A percentile compares a stretch with the other conserved stretches of the same genome.
Conservation (phyloP, 2,329 filamentous ascomycete genomes). For the Alternaria longipes region DNA sequence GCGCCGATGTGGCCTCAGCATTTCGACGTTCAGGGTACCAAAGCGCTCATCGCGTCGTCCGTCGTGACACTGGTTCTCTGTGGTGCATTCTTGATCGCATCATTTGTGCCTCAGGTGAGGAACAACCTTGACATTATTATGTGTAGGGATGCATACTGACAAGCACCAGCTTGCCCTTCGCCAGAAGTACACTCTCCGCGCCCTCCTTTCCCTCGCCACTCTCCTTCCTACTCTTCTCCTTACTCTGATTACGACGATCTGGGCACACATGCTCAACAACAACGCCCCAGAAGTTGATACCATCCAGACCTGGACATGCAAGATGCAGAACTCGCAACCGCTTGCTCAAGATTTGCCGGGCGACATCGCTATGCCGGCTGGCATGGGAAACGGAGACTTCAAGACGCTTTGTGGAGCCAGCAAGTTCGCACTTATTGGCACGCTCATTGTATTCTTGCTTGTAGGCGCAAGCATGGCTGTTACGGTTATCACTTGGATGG, state of each 20-base stretch:
- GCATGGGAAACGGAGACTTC: constrained; percentile 50
- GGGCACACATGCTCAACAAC: constrained; percentile 51
- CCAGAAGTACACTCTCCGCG: constrained; percentile 50
- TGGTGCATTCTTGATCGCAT: constrained; percentile 43
- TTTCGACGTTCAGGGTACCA: constrained; percentile 57
- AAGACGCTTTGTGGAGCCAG: constrained; percentile 53
- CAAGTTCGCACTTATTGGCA: constrained; percentile 57
- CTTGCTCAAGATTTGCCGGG: constrained; percentile 24
- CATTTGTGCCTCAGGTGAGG: constrained; percentile 48
- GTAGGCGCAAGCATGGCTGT: constrained; percentile 46
- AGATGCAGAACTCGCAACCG: constrained; percentile 44
- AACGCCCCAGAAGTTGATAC: constrained; percentile 47
- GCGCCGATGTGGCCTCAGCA: constrained; percentile 59
- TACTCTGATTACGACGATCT: constrained; percentile 53
- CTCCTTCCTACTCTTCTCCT: constrained; percentile 51
- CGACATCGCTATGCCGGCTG: constrained; percentile 35
- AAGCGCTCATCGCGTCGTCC: constrained; percentile 52
- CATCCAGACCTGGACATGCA: constrained; percentile 54
- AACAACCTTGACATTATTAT: background rate
- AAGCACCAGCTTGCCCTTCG: constrained; percentile 41
- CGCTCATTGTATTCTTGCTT: constrained; percentile 53
- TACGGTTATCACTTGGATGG: constrained; percentile 48
- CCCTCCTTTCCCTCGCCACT: constrained; percentile 48
- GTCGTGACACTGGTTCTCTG: constrained; percentile 53
- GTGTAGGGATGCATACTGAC: constrained; percentile 14